Evolutionary conservation across 495 filamentous ascomycete genomes (phyloP).

Genomic region (Acidiella bohemica): DNA sequence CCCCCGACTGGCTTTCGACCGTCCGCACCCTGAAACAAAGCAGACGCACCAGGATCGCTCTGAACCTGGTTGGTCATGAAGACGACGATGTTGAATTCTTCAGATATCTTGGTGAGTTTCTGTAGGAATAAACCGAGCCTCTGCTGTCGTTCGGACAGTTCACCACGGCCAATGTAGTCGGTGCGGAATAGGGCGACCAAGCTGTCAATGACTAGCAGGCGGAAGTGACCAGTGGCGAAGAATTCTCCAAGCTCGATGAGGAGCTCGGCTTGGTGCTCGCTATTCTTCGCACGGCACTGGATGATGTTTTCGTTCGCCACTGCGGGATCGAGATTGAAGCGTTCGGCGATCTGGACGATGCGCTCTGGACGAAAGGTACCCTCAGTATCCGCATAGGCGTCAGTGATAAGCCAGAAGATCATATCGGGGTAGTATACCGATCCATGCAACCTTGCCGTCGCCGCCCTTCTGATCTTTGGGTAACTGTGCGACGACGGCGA

Average conservation of each 20-base stretch:
- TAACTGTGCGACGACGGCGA: constrained; percentile 33
- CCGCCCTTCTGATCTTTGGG: constrained; percentile 53
- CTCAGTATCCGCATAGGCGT: constrained; percentile 48
- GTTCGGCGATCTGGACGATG: constrained; percentile 59
- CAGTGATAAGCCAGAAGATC: too few species aligned
- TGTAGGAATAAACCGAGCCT: constrained; percentile 60
- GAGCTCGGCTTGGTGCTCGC: constrained; percentile 61
- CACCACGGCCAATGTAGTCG: constrained; percentile 61
- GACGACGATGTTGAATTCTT: constrained; percentile 70
- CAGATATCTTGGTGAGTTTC: constrained; percentile 58
- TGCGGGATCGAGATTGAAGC: constrained; percentile 56
- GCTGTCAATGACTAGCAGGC: constrained; percentile 63
- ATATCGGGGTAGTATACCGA: too few species aligned
- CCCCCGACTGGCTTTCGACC: constrained; percentile 64
- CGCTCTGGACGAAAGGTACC: constrained; percentile 66
- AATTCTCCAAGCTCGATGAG: constrained; percentile 51
- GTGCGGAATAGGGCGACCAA: constrained; percentile 70
- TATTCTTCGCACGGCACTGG: constrained; percentile 59
- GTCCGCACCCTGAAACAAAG: constrained; percentile 67
- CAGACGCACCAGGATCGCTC: constrained; percentile 65
- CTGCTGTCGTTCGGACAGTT: constrained; percentile 64
- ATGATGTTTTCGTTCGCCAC: constrained; percentile 61
- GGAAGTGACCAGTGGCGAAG: constrained; percentile 56
- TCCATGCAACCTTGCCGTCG: constrained; percentile 67
- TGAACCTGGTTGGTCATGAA: constrained; percentile 76